Evolutionary conservation across 2,329 filamentous ascomycete species (phyloP), one percentile per base, ranked within the genome.

Genomic region (Metarhizium rileyi): DNA sequence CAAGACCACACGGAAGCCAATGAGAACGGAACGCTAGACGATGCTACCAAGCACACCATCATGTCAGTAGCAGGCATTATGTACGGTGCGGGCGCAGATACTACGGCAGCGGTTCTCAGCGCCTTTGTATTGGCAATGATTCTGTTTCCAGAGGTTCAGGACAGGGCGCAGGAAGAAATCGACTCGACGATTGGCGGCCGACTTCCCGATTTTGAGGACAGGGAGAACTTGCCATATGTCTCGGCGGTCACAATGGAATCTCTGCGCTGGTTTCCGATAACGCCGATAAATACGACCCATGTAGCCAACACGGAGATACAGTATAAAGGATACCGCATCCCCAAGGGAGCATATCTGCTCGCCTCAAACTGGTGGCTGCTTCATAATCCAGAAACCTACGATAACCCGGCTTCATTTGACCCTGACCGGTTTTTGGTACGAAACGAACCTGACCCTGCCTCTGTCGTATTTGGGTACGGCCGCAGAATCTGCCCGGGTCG

Each of bases 371-470:
- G 59, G 59, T 62, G 58, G 25, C 52, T 67, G n/a, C 76, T 83
- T 22, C 84, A 87, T 63, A 84, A 88, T 58, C 77, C 80, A 2
- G 78, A 83, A 40, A 79, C 78, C 2, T 87, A 89, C 61, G 72
- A 77, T 0, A 48, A 66, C 6, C 66, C 66, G 0, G 52, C 51
- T 3, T 12, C 26, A 2, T 70, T 70, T 20, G 55, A 64, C 27
- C 67, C 66, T 0, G 61, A 63, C 1, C 58, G 66, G 0, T 68
- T 59, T 53, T 53, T 67, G 2, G 30, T 28, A 18, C 50, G 57
- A 8, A 57, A 60, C 0, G 61, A 62, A 16, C 63, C 61, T 0
- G 60, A 65, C 6, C 63, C 68, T 0, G 25, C 23, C 0, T 41
- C 43, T 0, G 47, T 59, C 1, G 57, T 56, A 2, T 70, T 67